Base-by-base conservation (phyloP, 192 early-diverging fungal species). In the Entomortierella chlamydospora region DNA sequence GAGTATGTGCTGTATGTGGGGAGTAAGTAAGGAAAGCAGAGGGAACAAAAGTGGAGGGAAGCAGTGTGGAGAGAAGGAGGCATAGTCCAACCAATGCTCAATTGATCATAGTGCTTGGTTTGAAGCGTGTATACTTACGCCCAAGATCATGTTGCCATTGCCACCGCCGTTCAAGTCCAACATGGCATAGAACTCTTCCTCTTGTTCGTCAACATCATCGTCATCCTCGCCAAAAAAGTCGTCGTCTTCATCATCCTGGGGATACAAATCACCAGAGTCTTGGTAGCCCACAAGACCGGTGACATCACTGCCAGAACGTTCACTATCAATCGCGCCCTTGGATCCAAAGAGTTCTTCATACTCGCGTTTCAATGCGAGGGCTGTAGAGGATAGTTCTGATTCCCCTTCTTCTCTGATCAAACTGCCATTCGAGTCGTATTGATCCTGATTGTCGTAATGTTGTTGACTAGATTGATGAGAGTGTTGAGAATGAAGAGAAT, bases 151-250 rank as follows among this genome's bases (percentile, higher is more conserved):
- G 33, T 76, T 76, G 57, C 67, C 68, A 15, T 61, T 61, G 39
- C 56, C 74, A 50, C 56, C 74, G 49, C 73, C 73, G 45, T 79
- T 79, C 45, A 79, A 22, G 23, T 79, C 74, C 17, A 65, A 45
- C 74, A 79, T 70, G 26, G 68, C 74, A 51, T 79, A 79, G n/a
- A 61, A 69, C 29, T 70, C 61, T 20, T 79, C 74, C 39, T 79
- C 74, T 37, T 77, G 41, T 37, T 73, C 71, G 23, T 61, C 37
- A 4, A 42, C 64, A 1, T 74, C 72, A 11, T 71, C 58, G 2
- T 67, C 72, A 2, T 65, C 74, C 18, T 52, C 60, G 47, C 13
- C 47, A 43, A 69, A 68, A 42, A 33, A 37, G 2, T 73, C 70
- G 9, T 67, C 72, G 9, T 64, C 72, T 11, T 67, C 73, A 1